These are phyloP conservation scores for Citrus reticulata DNA, from an alignment of 345 rosid species.

Conservation along the genomic window DNA sequence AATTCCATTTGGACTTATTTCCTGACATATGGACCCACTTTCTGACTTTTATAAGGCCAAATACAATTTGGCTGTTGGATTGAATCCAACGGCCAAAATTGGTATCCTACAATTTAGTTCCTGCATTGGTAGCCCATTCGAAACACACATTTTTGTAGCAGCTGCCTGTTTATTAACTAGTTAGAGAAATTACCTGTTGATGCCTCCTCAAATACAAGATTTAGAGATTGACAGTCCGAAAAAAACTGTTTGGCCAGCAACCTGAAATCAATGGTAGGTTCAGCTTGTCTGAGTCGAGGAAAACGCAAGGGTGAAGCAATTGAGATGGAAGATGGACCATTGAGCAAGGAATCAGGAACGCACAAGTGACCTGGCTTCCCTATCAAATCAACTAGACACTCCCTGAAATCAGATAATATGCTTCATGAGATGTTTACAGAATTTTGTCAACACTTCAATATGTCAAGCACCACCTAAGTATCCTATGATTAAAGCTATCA, in stretches of 20 bases:
- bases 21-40: too few relatives aligned
- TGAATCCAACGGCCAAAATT: too few relatives aligned
- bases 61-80: too few relatives aligned
- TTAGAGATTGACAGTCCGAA: slow-evolving; percentile 63
- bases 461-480: neutral
- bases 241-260: slow-evolving; percentile 90
- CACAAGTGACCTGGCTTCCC: slow-evolving; percentile 88
- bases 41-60: too few relatives aligned
- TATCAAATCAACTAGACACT: slow-evolving; percentile 86
- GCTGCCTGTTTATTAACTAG: neutral
- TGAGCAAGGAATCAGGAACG: slow-evolving; percentile 93
- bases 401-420: slow-evolving; percentile 61
- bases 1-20: too few relatives aligned
- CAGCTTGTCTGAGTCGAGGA: slow-evolving; percentile 68
- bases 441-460: slow-evolving; percentile 10
- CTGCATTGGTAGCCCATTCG: too few relatives aligned
- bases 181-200: slow-evolving; percentile 54
- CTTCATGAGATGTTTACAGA: slow-evolving; percentile 17
- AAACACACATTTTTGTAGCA: too few relatives aligned
- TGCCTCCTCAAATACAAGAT: slow-evolving; percentile 76
- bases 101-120: too few relatives aligned
- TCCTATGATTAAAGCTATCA: neutral
- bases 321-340: slow-evolving; percentile 92
- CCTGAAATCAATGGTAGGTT: slow-evolving; percentile 73
- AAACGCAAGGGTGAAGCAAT: slow-evolving; percentile 95